Percentiles rank a stretch among this genome's conserved stretches.
These are phyloP conservation scores for Bromus sterilis DNA, from an alignment of 176 grass and related monocot species.

Conservation along the genomic window DNA sequence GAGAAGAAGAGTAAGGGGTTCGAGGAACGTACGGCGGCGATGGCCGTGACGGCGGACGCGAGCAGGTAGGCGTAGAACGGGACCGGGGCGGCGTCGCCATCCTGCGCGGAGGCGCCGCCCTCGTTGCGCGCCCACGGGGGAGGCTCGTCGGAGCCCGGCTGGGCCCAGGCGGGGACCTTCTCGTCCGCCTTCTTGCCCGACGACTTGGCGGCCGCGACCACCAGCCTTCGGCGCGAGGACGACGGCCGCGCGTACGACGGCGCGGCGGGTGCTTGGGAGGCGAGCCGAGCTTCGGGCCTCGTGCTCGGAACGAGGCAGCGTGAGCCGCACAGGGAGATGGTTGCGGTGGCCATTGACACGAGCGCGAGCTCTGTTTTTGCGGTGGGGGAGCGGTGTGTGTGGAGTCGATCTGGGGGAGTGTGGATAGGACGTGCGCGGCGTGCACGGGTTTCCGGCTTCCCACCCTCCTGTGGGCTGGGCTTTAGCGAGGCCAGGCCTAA, in stretches of 20 bases:
- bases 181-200: constrained; percentile 58
- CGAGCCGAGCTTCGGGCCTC: background rate
- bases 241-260: background rate
- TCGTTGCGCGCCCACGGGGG: constrained; percentile 67
- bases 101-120: background rate
- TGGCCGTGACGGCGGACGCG: constrained; percentile 76
- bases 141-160: constrained; percentile 62
- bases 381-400: background rate
- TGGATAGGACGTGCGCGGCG: background rate
- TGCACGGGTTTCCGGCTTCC: background rate
- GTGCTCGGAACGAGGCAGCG: background rate
- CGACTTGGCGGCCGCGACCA: constrained; percentile 35
- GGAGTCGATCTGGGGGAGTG: background rate
- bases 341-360: background rate
- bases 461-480: background rate
- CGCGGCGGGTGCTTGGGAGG: background rate
- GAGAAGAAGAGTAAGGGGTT: accelerated
- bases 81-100: constrained; percentile 15
- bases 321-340: background rate
- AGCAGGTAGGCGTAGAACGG: constrained; percentile 80
- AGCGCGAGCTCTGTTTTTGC: background rate
- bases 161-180: constrained; percentile 68
- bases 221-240: background rate
- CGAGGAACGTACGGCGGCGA: constrained; percentile 57
- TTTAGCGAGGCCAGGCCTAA: too few relatives aligned